These are phyloP conservation scores for Ceratocystis colombiana DNA, from an alignment of 2,329 filamentous ascomycete genomes.

Conservation along the genomic window DNA sequence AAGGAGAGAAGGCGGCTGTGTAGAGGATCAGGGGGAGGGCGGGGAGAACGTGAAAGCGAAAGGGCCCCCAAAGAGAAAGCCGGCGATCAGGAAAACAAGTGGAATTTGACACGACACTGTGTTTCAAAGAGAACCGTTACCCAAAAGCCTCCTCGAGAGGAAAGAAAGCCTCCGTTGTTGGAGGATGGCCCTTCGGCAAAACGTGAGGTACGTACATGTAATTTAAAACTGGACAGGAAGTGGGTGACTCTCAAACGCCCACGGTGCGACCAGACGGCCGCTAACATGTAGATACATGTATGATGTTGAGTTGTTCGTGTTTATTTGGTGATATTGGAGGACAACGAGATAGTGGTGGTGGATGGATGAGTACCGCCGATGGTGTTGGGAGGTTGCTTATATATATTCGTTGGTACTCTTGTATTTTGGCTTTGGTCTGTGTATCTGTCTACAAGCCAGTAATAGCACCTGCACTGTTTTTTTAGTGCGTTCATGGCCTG, in stretches of 20 bases:
- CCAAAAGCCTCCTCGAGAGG: not conserved
- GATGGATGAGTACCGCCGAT: too few relatives aligned
- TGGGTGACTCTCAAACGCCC: too few relatives aligned
- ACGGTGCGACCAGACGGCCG: not conserved
- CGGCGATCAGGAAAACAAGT: not conserved
- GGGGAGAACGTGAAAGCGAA: not conserved
- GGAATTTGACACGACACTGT: not conserved
- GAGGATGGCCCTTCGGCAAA: too few relatives aligned
- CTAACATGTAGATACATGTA: not conserved
- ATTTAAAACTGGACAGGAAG: not conserved
- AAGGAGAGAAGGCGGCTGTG: not conserved
- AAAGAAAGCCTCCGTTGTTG: not conserved
- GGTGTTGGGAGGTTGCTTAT: too few relatives aligned
- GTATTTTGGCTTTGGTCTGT: too few relatives aligned
- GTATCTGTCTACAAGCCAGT: too few relatives aligned
- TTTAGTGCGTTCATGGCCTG: not conserved
- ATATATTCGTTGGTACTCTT: too few relatives aligned
- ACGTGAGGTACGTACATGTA: not conserved
- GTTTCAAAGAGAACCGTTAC: not conserved
- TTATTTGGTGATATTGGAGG: not conserved
- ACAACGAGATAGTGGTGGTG: too few relatives aligned
- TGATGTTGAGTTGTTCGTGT: not conserved
- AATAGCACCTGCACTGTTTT: not conserved
- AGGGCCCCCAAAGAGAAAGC: too few relatives aligned
- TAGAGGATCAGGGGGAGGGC: not conserved